phyloP scores from a whole-genome alignment of 2,329 filamentous ascomycete genomes.

The Aspergillus fischeri region DNA sequence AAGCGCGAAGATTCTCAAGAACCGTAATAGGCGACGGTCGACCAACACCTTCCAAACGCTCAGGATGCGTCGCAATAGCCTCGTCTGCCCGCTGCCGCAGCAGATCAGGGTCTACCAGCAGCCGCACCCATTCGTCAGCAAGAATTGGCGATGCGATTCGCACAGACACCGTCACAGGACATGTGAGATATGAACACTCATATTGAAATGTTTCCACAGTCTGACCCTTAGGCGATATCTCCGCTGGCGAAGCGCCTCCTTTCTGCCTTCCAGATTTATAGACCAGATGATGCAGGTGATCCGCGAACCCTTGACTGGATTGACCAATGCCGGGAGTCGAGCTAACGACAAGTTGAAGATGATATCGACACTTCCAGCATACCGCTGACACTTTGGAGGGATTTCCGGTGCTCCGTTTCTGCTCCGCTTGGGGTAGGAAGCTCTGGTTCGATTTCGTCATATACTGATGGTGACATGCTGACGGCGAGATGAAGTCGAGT shows the following conservation, averaged over 20 bases:
- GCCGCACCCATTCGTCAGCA: conserved; percentile 42
- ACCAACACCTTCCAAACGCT: conserved; percentile 50
- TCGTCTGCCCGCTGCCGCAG: conserved; percentile 53
- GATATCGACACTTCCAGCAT: conserved; percentile 59
- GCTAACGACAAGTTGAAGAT: conserved; percentile 56
- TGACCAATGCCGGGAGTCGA: conserved; percentile 42
- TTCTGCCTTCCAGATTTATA: conserved; percentile 36
- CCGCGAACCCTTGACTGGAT: conserved; percentile 46
- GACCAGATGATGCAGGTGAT: conserved; percentile 60
- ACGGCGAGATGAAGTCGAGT: conserved; percentile 33
- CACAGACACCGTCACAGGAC: conserved; percentile 52
- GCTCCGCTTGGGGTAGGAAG: conserved; percentile 40
- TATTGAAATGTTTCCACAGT: conserved; percentile 48
- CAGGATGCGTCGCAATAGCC: conserved; percentile 49
- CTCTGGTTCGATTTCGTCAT: conserved; percentile 55
- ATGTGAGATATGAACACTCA: conserved; percentile 56
- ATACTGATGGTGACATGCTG: conserved; percentile 58
- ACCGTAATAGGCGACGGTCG: conserved; percentile 52
- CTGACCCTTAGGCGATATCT: conserved; percentile 30
- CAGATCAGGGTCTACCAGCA: conserved; percentile 52
- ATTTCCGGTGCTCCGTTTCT: conserved; percentile 39
- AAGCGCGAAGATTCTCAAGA: conserved; percentile 54
- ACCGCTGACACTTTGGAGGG: conserved; percentile 57
- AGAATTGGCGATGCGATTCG: conserved; percentile 53
- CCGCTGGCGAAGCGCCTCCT: conserved; percentile 17